These are phyloP conservation scores for Comarum palustre DNA, from an alignment of 306 rosid genomes.

Conservation along the genomic window DNA sequence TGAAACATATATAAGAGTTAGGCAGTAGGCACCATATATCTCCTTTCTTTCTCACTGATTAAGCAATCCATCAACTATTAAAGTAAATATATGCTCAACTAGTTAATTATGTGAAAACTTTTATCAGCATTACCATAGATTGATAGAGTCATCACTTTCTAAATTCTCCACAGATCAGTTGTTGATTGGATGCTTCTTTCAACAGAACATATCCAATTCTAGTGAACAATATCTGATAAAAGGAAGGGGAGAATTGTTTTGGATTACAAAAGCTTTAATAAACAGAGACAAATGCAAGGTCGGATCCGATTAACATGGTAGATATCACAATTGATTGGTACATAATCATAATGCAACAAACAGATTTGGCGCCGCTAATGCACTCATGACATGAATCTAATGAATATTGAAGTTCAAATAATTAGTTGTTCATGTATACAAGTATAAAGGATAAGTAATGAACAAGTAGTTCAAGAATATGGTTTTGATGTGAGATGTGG, in stretches of 20 bases:
- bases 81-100: background rate
- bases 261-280: background rate
- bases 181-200: slow-evolving; percentile 9
- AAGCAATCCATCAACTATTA: background rate
- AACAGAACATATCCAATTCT: slow-evolving; percentile 16
- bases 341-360: slow-evolving; percentile 28
- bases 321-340: background rate
- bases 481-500: slow-evolving; percentile 12
- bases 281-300: background rate
- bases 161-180: slow-evolving; percentile 18
- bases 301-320: background rate
- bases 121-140: background rate
- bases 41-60: background rate
- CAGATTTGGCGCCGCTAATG: slow-evolving; percentile 36
- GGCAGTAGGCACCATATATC: background rate
- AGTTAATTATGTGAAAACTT: background rate
- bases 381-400: slow-evolving; percentile 37
- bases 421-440: too few relatives aligned
- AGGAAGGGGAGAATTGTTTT: background rate
- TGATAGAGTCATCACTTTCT: background rate
- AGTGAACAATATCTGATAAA: background rate
- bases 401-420: background rate
- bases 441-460: background rate
- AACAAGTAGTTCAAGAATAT: slow-evolving; percentile 7
- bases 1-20: background rate